A percentile compares a stretch with the other conserved stretches of the same genome.
Evolutionary conservation across 805 yeast genomes (phyloP).

Genomic region (Lipomyces chichibuensis): DNA sequence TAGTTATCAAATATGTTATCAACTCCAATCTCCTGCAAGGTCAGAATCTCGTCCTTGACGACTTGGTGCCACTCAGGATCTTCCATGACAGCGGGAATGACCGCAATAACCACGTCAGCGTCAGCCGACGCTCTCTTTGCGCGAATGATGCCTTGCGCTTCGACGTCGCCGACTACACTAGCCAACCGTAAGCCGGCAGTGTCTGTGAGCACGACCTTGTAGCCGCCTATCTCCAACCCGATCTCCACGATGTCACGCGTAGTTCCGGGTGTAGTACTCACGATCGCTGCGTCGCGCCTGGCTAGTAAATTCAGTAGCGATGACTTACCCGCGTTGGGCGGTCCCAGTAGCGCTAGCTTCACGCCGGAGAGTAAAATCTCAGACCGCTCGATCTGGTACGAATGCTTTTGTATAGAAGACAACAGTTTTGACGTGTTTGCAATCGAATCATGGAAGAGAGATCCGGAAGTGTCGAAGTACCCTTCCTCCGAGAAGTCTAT

Average conservation of each 20-base stretch:
- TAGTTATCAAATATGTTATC: neutral
- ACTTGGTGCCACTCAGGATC: constrained; percentile 16
- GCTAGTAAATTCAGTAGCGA: constrained; percentile 78
- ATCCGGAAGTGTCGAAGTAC: constrained; percentile 60
- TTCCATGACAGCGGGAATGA: constrained; percentile 52
- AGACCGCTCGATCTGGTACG: constrained; percentile 55
- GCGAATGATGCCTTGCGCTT: constrained; percentile 76
- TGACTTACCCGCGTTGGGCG: constrained; percentile 96
- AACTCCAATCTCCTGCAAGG: constrained; percentile 20
- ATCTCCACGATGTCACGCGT: constrained; percentile 87
- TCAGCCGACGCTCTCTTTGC: constrained; percentile 63
- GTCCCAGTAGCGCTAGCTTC: constrained; percentile 73
- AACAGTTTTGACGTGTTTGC: constrained; percentile 49
- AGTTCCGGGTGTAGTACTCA: constrained; percentile 89
- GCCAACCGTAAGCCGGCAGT: constrained; percentile 84
- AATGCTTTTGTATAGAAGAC: constrained; percentile 50
- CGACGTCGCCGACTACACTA: constrained; percentile 51
- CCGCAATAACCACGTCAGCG: constrained; percentile 71
- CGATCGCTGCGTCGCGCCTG: constrained; percentile 82
- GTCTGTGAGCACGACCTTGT: constrained; percentile 80
- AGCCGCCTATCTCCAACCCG: constrained; percentile 79
- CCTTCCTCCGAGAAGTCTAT: constrained; percentile 96
- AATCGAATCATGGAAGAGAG: constrained; percentile 57
- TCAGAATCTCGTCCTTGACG: constrained; percentile 18
- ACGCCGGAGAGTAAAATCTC: constrained; percentile 74